Percentiles rank a stretch among this genome's conserved stretches.
Conservation (phyloP, 768 basidiomycete genomes). For the Postia placenta region DNA sequence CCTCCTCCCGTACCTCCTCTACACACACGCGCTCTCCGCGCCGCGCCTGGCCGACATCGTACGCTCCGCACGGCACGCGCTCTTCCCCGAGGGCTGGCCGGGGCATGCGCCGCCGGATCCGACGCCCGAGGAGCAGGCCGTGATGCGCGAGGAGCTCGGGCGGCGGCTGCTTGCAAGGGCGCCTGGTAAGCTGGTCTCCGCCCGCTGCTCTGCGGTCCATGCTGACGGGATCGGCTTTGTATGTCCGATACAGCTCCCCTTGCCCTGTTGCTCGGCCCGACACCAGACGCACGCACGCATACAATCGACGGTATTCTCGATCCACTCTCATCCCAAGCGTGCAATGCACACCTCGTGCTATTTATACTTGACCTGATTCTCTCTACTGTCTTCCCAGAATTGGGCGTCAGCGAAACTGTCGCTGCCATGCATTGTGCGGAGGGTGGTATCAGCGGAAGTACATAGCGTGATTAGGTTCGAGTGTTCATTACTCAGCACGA, state of each 20-base stretch:
- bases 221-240: background rate
- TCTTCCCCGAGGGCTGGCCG: conserved; percentile 91
- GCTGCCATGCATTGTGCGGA: no score
- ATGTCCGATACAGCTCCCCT: conserved; percentile 33
- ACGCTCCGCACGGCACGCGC: conserved; percentile 53
- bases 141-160: conserved; percentile 40
- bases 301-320: conserved; percentile 54
- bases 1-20: conserved; percentile 64
- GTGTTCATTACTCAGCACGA: no score
- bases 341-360: conserved; percentile 75
- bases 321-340: conserved; percentile 52
- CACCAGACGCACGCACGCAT: conserved; percentile 28
- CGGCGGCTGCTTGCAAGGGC: conserved; percentile 33
- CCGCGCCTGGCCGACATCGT: conserved; percentile 46
- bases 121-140: conserved; percentile 65
- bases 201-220: background rate
- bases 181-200: conserved; percentile 32
- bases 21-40: conserved; percentile 45
- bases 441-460: no score
- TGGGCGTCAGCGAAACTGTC: conserved; percentile 32
- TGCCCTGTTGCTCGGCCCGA: conserved; percentile 50
- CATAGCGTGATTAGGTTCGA: no score
- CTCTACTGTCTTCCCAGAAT: conserved; percentile 73
- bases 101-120: conserved; percentile 70
- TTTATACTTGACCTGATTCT: conserved; percentile 70